These are phyloP conservation scores for Acacia acuminata DNA, from an alignment of 306 rosid genomes.

Conservation along the genomic window DNA sequence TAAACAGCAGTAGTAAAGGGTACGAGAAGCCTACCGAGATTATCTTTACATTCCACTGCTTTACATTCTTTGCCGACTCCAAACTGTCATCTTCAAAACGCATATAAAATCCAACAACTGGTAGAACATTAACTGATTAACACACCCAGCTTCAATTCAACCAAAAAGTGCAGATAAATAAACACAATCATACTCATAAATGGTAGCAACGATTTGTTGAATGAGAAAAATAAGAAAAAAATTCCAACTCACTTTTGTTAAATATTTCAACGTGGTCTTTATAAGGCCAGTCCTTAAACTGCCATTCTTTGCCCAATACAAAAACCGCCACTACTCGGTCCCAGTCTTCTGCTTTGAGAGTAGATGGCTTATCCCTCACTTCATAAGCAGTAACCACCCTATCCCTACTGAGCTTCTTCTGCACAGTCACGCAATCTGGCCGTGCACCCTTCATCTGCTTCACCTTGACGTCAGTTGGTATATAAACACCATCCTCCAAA, in stretches of 20 bases:
- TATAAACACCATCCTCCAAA: slow-evolving; percentile 86
- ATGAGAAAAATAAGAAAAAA: neutral
- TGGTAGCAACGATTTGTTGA: neutral
- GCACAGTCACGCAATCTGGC: slow-evolving; percentile 96
- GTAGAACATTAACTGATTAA: slow-evolving; percentile 1
- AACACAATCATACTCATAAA: neutral
- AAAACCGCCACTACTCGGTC: slow-evolving; percentile 96
- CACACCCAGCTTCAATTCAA: neutral
- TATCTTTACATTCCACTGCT: slow-evolving; percentile 99
- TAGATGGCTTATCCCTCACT: slow-evolving; percentile 93
- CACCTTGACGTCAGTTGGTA: slow-evolving; percentile 87
- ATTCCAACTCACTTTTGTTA: slow-evolving; percentile 40
- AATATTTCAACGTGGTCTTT: slow-evolving; percentile 57
- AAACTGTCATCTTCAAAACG: slow-evolving; percentile 80
- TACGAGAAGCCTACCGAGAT: slow-evolving; percentile 65
- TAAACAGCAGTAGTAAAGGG: slow-evolving; percentile 13
- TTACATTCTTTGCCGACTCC: slow-evolving; percentile 85
- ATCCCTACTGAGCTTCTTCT: slow-evolving; percentile 98
- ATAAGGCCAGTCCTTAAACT: slow-evolving; percentile 53
- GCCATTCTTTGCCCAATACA: slow-evolving; percentile 96
- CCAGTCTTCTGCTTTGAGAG: slow-evolving; percentile 89
- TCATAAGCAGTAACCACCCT: slow-evolving; percentile 94
- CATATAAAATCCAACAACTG: slow-evolving; percentile 53
- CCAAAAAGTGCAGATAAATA: neutral
- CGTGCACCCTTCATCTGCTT: slow-evolving; percentile 92